These are phyloP conservation scores for Darksidea phi DNA, from an alignment of 495 filamentous ascomycete species.

Conservation along the genomic window DNA sequence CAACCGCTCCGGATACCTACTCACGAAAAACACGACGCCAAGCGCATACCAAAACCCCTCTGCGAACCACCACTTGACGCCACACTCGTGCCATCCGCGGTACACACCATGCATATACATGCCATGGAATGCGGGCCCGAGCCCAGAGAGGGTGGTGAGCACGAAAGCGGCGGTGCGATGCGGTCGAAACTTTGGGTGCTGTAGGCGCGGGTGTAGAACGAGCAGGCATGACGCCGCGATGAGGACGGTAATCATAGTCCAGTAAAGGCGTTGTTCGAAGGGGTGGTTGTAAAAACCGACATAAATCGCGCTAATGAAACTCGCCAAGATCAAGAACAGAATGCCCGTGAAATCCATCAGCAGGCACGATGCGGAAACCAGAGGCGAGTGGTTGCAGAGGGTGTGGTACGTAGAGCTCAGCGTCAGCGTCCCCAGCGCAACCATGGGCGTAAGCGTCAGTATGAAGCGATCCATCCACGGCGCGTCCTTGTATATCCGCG, in stretches of 20 bases:
- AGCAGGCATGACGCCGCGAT: conserved; percentile 42
- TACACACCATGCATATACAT: conserved; percentile 44
- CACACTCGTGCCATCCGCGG: conserved; percentile 47
- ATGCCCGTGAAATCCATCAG: conserved; percentile 53
- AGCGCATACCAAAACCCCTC: conserved; percentile 32
- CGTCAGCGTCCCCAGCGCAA: conserved; percentile 45
- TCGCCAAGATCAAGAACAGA: conserved; percentile 48
- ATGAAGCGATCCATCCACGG: conserved; percentile 42
- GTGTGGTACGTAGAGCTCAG: conserved; percentile 52
- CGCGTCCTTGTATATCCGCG: conserved; percentile 40
- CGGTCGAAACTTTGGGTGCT: conserved; percentile 43
- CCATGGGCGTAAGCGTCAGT: conserved; percentile 47
- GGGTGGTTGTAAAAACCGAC: conserved; percentile 52
- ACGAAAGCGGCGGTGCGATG: conserved; percentile 49
- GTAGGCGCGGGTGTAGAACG: conserved; percentile 47
- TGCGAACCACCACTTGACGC: conserved; percentile 44
- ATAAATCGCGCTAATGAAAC: conserved; percentile 53
- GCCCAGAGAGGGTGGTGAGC: conserved; percentile 49
- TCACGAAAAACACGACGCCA: conserved; percentile 29
- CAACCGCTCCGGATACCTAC: conserved; percentile 24
- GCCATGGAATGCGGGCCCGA: conserved; percentile 52
- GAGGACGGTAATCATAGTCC: conserved; percentile 49
- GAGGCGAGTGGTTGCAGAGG: conserved; percentile 51
- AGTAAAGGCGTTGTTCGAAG: conserved; percentile 47
- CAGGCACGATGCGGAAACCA: conserved; percentile 46